Evolutionary conservation across 2,329 filamentous ascomycete genomes (phyloP).

Genomic region (Fusarium equiseti): DNA sequence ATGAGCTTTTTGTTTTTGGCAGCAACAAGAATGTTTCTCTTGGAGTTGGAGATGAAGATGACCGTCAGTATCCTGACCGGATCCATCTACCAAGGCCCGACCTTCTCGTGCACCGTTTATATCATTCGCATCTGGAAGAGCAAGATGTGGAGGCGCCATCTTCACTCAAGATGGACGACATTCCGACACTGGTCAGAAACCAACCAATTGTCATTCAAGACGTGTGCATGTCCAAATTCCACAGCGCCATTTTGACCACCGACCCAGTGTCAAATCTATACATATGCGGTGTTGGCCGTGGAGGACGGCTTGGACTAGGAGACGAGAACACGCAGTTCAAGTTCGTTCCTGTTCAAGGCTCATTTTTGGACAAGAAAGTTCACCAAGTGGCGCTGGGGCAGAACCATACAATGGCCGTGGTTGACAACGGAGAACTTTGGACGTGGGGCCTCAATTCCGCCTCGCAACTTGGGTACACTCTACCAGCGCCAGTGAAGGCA

Average conservation of each 20-base stretch:
- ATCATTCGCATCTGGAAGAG: constrained; percentile 73
- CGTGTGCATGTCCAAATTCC: constrained; percentile 88
- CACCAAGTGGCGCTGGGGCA: constrained; percentile 86
- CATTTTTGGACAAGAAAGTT: constrained; percentile 80
- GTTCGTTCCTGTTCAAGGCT: constrained; percentile 84
- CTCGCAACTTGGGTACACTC: constrained; percentile 86
- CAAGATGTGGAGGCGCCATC: constrained; percentile 51
- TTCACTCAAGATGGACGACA: constrained; percentile 58
- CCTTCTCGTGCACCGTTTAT: constrained; percentile 79
- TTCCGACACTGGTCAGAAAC: constrained; percentile 80
- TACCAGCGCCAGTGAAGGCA: constrained; percentile 73
- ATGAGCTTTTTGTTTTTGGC: constrained; percentile 93
- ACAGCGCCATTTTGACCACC: constrained; percentile 87
- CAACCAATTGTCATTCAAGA: constrained; percentile 82
- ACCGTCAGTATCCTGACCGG: constrained; percentile 92
- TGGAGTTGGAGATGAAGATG: constrained; percentile 94
- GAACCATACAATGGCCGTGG: constrained; percentile 89
- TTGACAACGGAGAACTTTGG: constrained; percentile 88
- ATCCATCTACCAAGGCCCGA: constrained; percentile 81
- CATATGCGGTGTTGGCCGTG: constrained; percentile 90
- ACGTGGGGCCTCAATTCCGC: constrained; percentile 92
- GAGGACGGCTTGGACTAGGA: constrained; percentile 88
- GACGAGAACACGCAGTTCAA: constrained; percentile 91
- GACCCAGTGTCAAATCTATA: constrained; percentile 93
- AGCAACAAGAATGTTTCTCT: constrained; percentile 96